These are phyloP conservation scores for Camelina hispida DNA, from an alignment of 345 rosid species.

Conservation along the genomic window DNA sequence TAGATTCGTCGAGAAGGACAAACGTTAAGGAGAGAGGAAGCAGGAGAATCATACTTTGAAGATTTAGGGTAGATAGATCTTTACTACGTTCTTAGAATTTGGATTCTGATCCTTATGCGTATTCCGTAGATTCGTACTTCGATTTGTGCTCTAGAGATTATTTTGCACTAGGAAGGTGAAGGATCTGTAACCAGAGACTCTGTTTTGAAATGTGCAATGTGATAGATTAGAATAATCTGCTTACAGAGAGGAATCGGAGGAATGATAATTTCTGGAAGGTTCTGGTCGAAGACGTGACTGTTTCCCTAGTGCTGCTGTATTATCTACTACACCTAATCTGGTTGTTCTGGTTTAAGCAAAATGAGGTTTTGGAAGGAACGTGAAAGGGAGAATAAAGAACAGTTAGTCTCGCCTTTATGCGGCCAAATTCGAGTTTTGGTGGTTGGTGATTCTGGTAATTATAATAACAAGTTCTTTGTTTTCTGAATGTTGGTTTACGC, in stretches of 20 bases:
- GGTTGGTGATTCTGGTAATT: conserved; percentile 90
- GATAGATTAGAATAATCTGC: neutral
- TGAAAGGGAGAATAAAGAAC: conserved; percentile 78
- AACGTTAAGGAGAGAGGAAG: neutral
- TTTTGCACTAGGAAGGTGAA: conserved; percentile 4
- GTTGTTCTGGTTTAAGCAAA: neutral
- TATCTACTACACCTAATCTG: neutral
- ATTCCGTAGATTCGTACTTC: neutral
- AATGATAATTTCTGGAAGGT: conserved; percentile 14
- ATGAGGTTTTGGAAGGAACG: conserved; percentile 91
- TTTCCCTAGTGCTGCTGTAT: neutral
- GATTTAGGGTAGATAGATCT: neutral
- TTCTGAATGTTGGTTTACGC: too few relatives aligned
- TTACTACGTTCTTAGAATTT: neutral
- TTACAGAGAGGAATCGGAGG: neutral
- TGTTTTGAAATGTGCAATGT: neutral
- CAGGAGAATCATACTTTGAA: neutral
- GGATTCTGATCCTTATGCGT: neutral
- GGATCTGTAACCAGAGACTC: conserved; percentile 8
- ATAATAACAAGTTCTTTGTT: neutral
- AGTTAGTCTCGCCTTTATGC: conserved; percentile 67
- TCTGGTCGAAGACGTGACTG: neutral
- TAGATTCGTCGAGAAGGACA: conserved; percentile 10
- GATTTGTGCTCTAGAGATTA: neutral
- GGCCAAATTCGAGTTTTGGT: conserved; percentile 96